Percentiles rank a stretch among this genome's conserved stretches.
Conservation (phyloP, 345 rosid genomes). For the Psidium friedrichsthalianum region DNA sequence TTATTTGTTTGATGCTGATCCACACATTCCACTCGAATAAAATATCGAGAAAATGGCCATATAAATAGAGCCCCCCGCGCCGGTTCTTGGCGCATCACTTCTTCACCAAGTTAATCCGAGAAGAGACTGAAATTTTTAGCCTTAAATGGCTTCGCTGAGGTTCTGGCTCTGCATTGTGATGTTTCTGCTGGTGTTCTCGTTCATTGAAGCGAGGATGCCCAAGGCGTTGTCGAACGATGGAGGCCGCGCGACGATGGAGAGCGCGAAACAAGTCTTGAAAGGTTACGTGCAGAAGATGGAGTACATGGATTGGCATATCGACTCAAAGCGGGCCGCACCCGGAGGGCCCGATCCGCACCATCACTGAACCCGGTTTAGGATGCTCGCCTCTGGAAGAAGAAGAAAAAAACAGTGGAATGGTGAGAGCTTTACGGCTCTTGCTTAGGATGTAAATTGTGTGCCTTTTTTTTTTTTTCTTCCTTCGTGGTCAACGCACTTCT, state of each 20-base stretch:
- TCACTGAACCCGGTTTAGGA: background rate
- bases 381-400: background rate
- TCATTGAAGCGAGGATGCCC: background rate
- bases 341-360: conserved; percentile 13
- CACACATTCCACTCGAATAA: background rate
- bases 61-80: background rate
- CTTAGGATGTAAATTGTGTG: background rate
- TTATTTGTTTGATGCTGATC: background rate
- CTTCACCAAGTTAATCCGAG: background rate
- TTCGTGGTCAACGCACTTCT: background rate
- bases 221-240: background rate
- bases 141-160: background rate
- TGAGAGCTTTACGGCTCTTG: background rate
- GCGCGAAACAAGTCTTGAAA: background rate
- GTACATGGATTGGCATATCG: conserved; percentile 1
- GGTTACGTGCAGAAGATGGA: background rate
- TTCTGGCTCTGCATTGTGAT: background rate
- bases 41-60: background rate
- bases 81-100: background rate
- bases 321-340: conserved; percentile 3
- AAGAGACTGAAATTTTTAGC: background rate
- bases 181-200: background rate
- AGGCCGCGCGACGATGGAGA: background rate
- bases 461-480: too few relatives aligned
- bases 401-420: background rate